Evolutionary conservation across 2,329 filamentous ascomycete genomes (phyloP), one percentile per base, ranked within the genome.

Genomic region (Chaetomium strumarium): DNA sequence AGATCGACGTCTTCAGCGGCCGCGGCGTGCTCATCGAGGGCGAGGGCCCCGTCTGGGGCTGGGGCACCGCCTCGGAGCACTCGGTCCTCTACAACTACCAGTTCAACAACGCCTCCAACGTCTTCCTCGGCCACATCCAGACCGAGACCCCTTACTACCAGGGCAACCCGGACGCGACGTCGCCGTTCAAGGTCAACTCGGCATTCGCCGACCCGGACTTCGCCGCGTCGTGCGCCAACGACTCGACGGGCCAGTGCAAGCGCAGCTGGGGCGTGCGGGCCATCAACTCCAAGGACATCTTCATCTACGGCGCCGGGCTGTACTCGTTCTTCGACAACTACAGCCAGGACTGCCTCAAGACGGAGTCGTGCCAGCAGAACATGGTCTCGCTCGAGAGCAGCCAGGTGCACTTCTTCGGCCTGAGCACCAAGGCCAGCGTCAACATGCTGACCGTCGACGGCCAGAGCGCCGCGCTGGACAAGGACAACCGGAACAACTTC

Each of bases 91-190:
- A 88, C 73, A 92, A 96, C 75, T 96, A 95, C 75, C 87, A 95
- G 70, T 74, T 96, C 63, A 74, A 79, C 65, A 84, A 85, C 57
- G 88, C 90, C 2, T 77, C 82, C 64, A 86, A 91, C 64, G 77
- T 95, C 57, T 95, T 86, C 74, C 85, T 95, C 78, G 84, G 81
- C 11, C 73, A 88, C 46, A 89, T 95, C 63, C 91, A 96, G 72
- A 88, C 88, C 3, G 92, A 96, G 72, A 96, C 90, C 5, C 87
- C 90, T 31, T 90, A 88, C 75, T 90, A 86, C 77, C 88, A 95
- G 72, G 80, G 86, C 66, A 91, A 92, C 72, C 89, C 90, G 5
- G 79, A 86, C 60, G 80, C 88, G 2, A 76, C 79, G 10, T 75
- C 79, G 10, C 86, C 84, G 37, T 90, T 86, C 68, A 73, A 72